Evolutionary conservation across 1,284 basidiomycete genomes (phyloP), one percentile per base, ranked within the genome.

Genomic region (Ustilago lituana): DNA sequence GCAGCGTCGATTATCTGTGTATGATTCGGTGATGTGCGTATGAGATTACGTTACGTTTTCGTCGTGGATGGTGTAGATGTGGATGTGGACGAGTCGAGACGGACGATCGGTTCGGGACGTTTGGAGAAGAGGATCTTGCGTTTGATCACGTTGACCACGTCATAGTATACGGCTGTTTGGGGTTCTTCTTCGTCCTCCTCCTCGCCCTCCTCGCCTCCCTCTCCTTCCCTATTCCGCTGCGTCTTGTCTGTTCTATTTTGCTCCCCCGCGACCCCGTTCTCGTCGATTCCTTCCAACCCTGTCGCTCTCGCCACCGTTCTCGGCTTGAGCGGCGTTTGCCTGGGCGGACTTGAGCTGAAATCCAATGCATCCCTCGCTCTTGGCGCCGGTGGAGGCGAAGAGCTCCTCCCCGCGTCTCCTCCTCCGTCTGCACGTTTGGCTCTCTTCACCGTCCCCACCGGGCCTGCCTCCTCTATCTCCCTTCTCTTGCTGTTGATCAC

Each of bases 41-140:
- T 4, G 44, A 9, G 44, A 33, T 52, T 41, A 20, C 38, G 20
- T 47, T n/a, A 8, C 17, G n/a, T 10, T 23, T 35, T 35, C 11
- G 22, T 20, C 31, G 36, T 32, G 36, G 41, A 24, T 41, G 44
- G 39, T 4, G 24, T 32, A 9, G 50, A 15, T 10, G 50, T 24
- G 17, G 46, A 37, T 3, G 33, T 14, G 19, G 40, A 27, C 2
- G 57, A 37, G 17, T 63, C 49, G 17, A 64, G 58, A 20, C 58
- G 49, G 14, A 78, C 74, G 31, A 79, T 72, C 15, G 77, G 77
- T 43, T 79, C 77, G 2, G 77, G 77, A 8, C 76, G 69, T 40
- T 75, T 69, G 0, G 70, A 62, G 37, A 79, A 79, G 5, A 81
- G 58, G 29, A 81, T 66, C 53, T 81, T 81, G 45, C 77, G 65